Percentiles rank a stretch among this genome's conserved stretches.
Conservation (phyloP, 2,329 filamentous ascomycete species). For the Aspergillus sp. region DNA sequence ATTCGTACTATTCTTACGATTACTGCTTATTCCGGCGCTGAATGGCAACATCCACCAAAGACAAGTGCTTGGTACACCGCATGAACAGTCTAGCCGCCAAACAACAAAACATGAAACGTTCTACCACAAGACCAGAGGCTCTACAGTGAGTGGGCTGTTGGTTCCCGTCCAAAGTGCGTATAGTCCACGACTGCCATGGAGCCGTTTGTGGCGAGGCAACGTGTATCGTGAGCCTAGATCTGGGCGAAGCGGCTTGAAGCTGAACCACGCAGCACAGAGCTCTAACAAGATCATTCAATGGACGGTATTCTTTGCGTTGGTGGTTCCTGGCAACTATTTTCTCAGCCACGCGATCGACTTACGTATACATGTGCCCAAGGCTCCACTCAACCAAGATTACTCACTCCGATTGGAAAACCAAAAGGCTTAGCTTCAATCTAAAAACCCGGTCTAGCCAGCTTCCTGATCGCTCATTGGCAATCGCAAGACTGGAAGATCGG, state of each 20-base stretch:
- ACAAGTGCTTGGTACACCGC: not conserved
- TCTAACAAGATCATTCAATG: not conserved
- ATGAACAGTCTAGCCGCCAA: not conserved
- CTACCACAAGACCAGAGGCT: not conserved
- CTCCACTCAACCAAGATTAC: not conserved
- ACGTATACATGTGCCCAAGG: not conserved
- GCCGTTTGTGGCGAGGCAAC: not conserved
- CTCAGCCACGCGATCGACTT: not conserved
- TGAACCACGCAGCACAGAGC: not conserved
- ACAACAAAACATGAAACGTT: not conserved
- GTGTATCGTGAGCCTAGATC: not conserved
- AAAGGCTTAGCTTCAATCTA: not conserved
- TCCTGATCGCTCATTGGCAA: not conserved
- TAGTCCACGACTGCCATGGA: not conserved
- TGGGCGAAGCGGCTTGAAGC: not conserved
- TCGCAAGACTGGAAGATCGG: too few species aligned
- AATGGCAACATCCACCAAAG: not conserved
- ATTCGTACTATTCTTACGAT: not conserved
- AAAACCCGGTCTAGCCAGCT: not conserved
- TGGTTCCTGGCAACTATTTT: not conserved
- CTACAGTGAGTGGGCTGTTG: not conserved
- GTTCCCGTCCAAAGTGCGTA: not conserved
- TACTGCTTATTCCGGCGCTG: not conserved
- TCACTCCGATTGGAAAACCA: not conserved
- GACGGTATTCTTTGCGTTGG: too few species aligned